Conservation (phyloP, 192 early-diverging fungal species). For the Entomortierella lignicola region DNA sequence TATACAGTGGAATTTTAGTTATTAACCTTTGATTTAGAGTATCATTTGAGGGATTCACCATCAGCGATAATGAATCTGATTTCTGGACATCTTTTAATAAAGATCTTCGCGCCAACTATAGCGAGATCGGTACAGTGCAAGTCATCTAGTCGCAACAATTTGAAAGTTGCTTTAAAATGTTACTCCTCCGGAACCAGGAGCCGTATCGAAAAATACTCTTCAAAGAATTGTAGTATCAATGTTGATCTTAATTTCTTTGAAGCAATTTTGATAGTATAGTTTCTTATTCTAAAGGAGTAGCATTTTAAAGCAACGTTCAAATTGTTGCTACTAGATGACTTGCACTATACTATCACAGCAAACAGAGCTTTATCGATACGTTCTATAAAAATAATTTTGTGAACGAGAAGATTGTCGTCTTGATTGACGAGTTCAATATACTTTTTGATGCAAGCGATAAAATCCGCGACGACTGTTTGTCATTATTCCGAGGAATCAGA, state of each 20-base stretch:
- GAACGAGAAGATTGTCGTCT: neutral
- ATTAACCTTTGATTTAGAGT: neutral
- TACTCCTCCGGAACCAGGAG: no score
- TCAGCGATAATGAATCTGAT: neutral
- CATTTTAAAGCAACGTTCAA: no score
- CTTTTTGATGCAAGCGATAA: neutral
- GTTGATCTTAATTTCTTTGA: no score
- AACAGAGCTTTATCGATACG: no score
- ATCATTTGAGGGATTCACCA: neutral
- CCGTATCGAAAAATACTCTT: no score
- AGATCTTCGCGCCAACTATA: neutral
- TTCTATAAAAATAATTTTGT: neutral
- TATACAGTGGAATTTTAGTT: no score
- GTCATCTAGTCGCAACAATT: no score
- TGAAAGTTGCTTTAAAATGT: no score
- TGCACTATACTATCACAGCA: no score
- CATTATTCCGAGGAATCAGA: neutral
- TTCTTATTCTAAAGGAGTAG: no score
- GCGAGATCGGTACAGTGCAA: neutral
- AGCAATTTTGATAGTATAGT: no score
- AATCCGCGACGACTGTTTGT: neutral
- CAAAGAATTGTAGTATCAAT: no score
- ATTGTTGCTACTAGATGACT: neutral
- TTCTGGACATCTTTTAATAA: neutral
- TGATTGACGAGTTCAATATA: constrained; percentile 4